These are phyloP conservation scores for Teunomyces pallodes DNA, from an alignment of 805 yeast species.

Conservation along the genomic window DNA sequence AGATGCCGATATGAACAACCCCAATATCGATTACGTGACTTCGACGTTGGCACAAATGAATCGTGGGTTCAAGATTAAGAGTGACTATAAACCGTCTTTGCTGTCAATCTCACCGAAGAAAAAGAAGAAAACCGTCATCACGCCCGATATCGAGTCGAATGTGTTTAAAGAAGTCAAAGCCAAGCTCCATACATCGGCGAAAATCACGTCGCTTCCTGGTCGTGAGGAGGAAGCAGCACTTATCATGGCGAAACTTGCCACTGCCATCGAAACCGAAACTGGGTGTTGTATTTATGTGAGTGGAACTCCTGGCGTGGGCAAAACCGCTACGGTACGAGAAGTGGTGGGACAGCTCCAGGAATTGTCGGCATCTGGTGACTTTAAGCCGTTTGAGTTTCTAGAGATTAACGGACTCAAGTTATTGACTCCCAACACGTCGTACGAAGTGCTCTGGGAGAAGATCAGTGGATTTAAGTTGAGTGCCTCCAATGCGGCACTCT, in stretches of 20 bases:
- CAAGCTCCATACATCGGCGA: conserved; percentile 44
- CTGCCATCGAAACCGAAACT: conserved; percentile 63
- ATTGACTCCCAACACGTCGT: conserved; percentile 74
- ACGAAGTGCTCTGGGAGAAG: conserved; percentile 79
- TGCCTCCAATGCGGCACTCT: conserved; percentile 60
- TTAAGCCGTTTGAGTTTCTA: conserved; percentile 58
- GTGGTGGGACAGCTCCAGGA: conserved; percentile 67
- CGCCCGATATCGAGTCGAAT: conserved; percentile 15
- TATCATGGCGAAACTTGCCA: conserved; percentile 64
- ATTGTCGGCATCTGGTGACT: conserved; percentile 21
- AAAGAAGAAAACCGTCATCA: conserved; percentile 1
- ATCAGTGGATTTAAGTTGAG: conserved; percentile 57
- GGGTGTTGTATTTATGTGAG: conserved; percentile 89
- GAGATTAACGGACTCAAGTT: conserved; percentile 92
- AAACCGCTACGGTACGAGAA: conserved; percentile 89
- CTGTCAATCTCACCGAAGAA: conserved; percentile 18
- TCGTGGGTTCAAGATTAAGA: conserved; percentile 24
- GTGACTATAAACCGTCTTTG: conserved; percentile 16
- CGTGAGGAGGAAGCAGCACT: conserved; percentile 79
- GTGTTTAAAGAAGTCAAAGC: conserved; percentile 40
- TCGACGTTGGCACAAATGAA: conserved; percentile 20
- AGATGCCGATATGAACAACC: conserved; percentile 17
- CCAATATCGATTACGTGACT: conserved; percentile 14
- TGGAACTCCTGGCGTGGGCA: conserved; percentile 98
- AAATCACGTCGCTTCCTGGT: conserved; percentile 65